Base-by-base conservation (phyloP, 2,329 filamentous ascomycete genomes). In the Trichoderma harzianum region DNA sequence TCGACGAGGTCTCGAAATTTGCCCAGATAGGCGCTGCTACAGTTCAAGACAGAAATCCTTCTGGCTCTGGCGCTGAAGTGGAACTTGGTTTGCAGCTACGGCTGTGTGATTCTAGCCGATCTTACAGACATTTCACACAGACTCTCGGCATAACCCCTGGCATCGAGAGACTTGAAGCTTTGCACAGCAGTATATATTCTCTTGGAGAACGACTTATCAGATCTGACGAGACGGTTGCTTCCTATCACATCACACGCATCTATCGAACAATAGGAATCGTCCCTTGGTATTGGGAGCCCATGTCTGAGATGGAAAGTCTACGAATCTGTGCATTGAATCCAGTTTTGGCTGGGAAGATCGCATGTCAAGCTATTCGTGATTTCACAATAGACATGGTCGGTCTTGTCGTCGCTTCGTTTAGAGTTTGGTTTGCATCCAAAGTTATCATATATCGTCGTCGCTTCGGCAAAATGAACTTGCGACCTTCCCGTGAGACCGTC, bases 1-100 rank as follows among this genome's bases (percentile, higher is more conserved):
- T 78, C 16, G 76, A 78, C 12, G 78, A 81, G 55, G 64, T 76
- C 4, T 68, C 75, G 7, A 62, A 74, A 3, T 77, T 79, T 62
- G 62, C 76, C 18, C 32, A 58, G 32, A 47, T 66, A 10, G 71
- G 69, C 7, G 63, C 65, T 5, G 24, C 6, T 12, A 34, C 24
- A 14, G 11, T 14, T 32, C 36, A 24, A 21, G 39, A 14, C 2
- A 36, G 26, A n/a, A 16, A 14, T 3, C 12, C 30, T 10, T 72
- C 53, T 28, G 57, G 24, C 43, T n/a, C n/a, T 18, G 68, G 32
- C 16, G 32, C 68, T 3, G 65, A 57, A 34, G 43, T 39, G 51
- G 63, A 72, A 21, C 34, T 63, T 14, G 32, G 11, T n/a, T 10
- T 43, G 2, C 32, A n/a, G 3, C 71, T 77, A 10, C 74, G 76